Base-by-base conservation (phyloP, 805 yeast species). In the Wickerhamomyces canadensis region DNA sequence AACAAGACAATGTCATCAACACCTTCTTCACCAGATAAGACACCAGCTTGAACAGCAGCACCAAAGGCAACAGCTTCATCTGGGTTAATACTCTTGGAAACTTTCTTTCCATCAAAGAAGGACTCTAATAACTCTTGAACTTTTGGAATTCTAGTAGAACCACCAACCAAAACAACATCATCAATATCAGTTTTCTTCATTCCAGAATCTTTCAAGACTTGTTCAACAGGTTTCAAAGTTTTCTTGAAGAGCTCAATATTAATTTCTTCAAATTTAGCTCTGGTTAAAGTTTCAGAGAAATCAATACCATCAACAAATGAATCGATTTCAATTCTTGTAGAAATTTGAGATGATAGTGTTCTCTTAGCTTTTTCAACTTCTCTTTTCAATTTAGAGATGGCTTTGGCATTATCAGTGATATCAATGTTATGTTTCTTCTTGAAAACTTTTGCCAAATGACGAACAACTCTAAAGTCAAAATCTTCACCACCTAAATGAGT, bases 51-150 rank as follows among this genome's bases (percentile, higher is more conserved):
- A 47, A 91, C 97, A 47, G 98, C 97, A 44, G 98, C 98, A 78
- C 98, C 98, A 57, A 81, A 91, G 31, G 98, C 98, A 59, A 91
- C 98, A 63, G 98, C 98, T 75, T 91, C 98, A 71, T 91, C 98
- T 47, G 98, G 98, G 74, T 91, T 91, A 60, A 91, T 91, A 57
- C 96, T 91, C 78, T 89, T 91, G 52, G 95, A 86, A 49, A 95
- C 91, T 69, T 88, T 88, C 76, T 93, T 91, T 57, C 96, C 96
- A 58, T 83, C 80, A 62, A 91, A 91, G 77, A 68, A 88, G 48
- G 82, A 76, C 69, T 91, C 95, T 52, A 91, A 76, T 57, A 91
- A 75, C 69, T 85, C 84, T 73, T 89, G 98, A 54, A 91, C 91
- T 76, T 88, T 93, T 70, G 98, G 98, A 71, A 91, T 93, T 77